phyloP scores from a whole-genome alignment of 1,284 basidiomycete genomes.

The Ganoderma multipileum region DNA sequence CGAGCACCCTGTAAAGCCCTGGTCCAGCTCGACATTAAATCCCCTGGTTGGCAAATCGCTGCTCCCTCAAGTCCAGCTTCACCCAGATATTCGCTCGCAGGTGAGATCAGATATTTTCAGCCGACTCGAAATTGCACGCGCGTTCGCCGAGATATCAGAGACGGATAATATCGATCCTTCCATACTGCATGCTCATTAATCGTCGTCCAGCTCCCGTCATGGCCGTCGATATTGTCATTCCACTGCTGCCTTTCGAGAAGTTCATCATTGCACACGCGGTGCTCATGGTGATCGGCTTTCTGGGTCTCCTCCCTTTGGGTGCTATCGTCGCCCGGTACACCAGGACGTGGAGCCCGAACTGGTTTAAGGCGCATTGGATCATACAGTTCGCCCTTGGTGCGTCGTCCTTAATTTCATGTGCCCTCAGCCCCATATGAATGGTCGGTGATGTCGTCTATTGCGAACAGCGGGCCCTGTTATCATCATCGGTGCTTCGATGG shows the following conservation, averaged over 20 bases:
- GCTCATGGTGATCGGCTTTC: slow-evolving; percentile 40
- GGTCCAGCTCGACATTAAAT: slow-evolving; percentile 10
- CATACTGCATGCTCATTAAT: background rate
- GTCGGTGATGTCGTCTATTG: background rate
- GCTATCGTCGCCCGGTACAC: slow-evolving; percentile 40
- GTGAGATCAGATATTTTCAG: background rate
- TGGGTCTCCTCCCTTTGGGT: slow-evolving; percentile 41
- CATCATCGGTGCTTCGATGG: slow-evolving; percentile 56
- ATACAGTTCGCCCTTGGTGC: slow-evolving; percentile 37
- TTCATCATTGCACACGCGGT: slow-evolving; percentile 48
- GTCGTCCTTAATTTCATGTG: slow-evolving; percentile 10
- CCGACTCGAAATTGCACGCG: slow-evolving; percentile 5
- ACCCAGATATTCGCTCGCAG: background rate
- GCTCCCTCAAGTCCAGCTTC: background rate
- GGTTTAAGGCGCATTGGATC: slow-evolving; percentile 39
- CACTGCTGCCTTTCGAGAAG: slow-evolving; percentile 39
- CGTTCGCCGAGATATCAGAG: background rate
- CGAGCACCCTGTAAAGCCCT: slow-evolving; percentile 5
- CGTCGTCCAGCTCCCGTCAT: slow-evolving; percentile 7
- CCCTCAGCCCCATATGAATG: slow-evolving; percentile 1
- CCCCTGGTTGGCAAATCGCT: slow-evolving; percentile 8
- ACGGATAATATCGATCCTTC: background rate
- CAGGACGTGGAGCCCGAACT: slow-evolving; percentile 39
- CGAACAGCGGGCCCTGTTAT: slow-evolving; percentile 52
- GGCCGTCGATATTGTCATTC: slow-evolving; percentile 17